These are phyloP conservation scores for Mucor indicus DNA, from an alignment of 371 early-diverging fungal species.

Conservation along the genomic window DNA sequence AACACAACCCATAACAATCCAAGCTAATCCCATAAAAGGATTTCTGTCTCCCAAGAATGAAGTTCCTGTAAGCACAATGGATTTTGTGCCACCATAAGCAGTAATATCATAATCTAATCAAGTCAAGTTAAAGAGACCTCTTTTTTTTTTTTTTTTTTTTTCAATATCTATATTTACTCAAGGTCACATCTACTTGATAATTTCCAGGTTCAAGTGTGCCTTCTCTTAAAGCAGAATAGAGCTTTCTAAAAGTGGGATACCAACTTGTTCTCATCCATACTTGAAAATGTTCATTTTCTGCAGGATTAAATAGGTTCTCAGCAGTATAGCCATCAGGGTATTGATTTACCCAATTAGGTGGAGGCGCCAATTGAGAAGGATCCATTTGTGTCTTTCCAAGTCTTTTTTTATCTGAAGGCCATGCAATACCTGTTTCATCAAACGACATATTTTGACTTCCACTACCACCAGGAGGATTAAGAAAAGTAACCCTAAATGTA, in stretches of 20 bases:
- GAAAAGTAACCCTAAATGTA: constrained; percentile 47
- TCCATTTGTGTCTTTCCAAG: constrained; percentile 52
- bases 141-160: too few relatives aligned
- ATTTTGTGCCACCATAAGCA: constrained; percentile 90
- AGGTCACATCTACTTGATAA: constrained; percentile 53
- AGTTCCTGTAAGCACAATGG: constrained; percentile 89
- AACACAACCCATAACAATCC: constrained; percentile 85
- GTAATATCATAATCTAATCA: constrained; percentile 75
- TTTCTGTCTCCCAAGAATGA: constrained; percentile 95
- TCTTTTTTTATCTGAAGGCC: constrained; percentile 71
- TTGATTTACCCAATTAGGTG: constrained; percentile 62
- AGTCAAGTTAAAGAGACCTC: too few relatives aligned
- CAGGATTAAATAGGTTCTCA: constrained; percentile 53
- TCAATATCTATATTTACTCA: constrained; percentile 46
- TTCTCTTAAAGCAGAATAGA: constrained; percentile 68
- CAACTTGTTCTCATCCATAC: constrained; percentile 96
- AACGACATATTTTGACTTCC: constrained; percentile 36
- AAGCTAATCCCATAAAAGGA: constrained; percentile 92
- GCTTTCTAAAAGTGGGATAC: constrained; percentile 88
- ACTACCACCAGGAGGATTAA: constrained; percentile 41
- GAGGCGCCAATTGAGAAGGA: constrained; percentile 48
- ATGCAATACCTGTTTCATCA: constrained; percentile 70
- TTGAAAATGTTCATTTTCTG: constrained; percentile 78
- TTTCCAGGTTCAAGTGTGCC: constrained; percentile 49
- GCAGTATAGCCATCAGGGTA: constrained; percentile 53